A percentile compares a stretch with the other conserved stretches of the same genome.
Evolutionary conservation across 2,329 filamentous ascomycete species (phyloP).

Genomic region (Alternaria sp.): DNA sequence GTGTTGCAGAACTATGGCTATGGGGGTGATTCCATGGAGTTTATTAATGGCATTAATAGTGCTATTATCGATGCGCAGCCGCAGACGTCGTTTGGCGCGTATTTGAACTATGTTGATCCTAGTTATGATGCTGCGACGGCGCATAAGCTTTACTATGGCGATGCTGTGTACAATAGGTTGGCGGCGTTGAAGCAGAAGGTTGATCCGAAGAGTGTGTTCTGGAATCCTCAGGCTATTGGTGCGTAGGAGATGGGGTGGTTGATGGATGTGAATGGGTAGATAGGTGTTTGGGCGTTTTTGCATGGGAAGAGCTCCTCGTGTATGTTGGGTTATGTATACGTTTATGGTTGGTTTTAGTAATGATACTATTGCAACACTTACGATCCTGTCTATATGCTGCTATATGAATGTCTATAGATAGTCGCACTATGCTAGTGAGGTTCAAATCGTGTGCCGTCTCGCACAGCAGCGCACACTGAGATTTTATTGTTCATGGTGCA

Average conservation of each 20-base stretch:
- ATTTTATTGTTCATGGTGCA: too few relatives aligned
- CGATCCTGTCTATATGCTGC: too few relatives aligned
- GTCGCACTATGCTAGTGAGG: too few relatives aligned
- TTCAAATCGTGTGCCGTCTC: too few relatives aligned
- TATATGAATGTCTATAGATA: too few relatives aligned
- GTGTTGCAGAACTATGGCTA: slow-evolving; percentile 48
- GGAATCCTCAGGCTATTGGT: slow-evolving; percentile 48
- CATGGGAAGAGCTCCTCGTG: not conserved
- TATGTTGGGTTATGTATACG: not conserved
- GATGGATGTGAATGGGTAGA: not conserved
- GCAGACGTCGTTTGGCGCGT: slow-evolving; percentile 55
- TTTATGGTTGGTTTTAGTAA: not conserved
- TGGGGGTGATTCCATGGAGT: slow-evolving; percentile 33
- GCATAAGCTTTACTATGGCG: slow-evolving; percentile 58
- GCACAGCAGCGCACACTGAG: too few relatives aligned
- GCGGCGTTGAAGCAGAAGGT: slow-evolving; percentile 49
- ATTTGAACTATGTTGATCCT: slow-evolving; percentile 62
- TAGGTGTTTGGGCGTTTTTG: not conserved
- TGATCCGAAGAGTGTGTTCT: slow-evolving; percentile 49
- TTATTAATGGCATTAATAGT: slow-evolving; percentile 53
- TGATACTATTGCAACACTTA: not conserved
- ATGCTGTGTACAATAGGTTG: slow-evolving; percentile 43
- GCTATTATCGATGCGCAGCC: slow-evolving; percentile 47
- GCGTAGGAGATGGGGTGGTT: slow-evolving; percentile 9
- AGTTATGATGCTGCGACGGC: slow-evolving; percentile 56